Evolutionary conservation across 257 asterid genomes (phyloP), one percentile per base, ranked within the genome.

Genomic region (Misopates orontium): DNA sequence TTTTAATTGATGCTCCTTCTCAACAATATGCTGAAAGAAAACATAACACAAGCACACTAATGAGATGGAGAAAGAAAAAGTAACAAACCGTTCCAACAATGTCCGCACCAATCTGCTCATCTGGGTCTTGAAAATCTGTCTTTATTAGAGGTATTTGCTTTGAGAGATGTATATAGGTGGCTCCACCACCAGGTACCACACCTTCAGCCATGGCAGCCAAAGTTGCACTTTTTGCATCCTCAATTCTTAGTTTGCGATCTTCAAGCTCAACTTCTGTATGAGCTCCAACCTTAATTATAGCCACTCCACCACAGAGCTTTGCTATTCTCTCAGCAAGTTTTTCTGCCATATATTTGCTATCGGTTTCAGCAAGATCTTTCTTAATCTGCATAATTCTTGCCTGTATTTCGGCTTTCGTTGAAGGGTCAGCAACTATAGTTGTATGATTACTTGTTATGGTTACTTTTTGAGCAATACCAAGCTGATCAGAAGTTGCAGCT

Each of bases 131-230:
- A 63, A 85, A 75, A n/a, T 15, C 36, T 68, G 76, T 70, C 73
- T 86, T 93, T 60, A 93, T 77, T 53, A 20, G 9, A 63, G 95
- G 86, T 55, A 93, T 80, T 66, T 82, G 86, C 80, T 88, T 84
- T 1, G 95, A 83, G 58, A 93, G 96, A 73, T 93, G 99, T 71
- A 90, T 58, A 76, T 69, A 87, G 47, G 95, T 79, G 73, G 96
- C 87, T 74, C 99, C 99, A 24, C 99, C 99, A 50, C 99, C 99
- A 61, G 96, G 99, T 22, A 94, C 96, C 71, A 94, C 87, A 18
- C 97, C 99, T 83, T 90, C 99, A 75, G 82, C 80, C 79, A 94
- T 85, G 70, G 99, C 97, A 70, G 96, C 96, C 77, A 90, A 82
- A 32, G 97, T 90, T 64, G 97, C 96, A 79, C 64, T 80, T 78